Conservation (phyloP, 495 filamentous ascomycete genomes). For the Sordaria brevicollis region DNA sequence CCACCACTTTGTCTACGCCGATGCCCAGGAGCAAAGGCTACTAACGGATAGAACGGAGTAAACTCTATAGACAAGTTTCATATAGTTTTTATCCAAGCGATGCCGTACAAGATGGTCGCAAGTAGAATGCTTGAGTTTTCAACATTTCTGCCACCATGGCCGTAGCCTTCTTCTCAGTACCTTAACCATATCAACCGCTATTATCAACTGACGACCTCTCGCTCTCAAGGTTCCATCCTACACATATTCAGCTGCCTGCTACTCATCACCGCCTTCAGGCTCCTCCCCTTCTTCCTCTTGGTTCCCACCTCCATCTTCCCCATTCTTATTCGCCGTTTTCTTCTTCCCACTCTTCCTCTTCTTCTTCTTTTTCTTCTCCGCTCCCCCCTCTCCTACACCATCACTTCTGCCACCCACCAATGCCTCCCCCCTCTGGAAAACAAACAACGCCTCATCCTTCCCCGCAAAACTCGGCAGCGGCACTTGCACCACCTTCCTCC, state of each 20-base stretch:
- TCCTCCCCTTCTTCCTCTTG: not conserved
- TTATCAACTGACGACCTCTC: too few relatives aligned
- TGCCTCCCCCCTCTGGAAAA: conserved; percentile 29
- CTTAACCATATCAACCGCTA: not conserved
- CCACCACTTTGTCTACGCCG: not conserved
- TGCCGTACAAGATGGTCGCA: not conserved
- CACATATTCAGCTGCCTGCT: not conserved
- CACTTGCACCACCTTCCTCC: conserved; percentile 33
- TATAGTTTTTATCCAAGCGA: not conserved
- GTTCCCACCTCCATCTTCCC: not conserved
- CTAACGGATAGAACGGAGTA: not conserved
- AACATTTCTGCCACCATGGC: not conserved
- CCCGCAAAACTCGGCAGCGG: conserved; percentile 44
- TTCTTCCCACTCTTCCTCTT: not conserved
- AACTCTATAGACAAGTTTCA: not conserved
- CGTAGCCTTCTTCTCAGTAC: not conserved
- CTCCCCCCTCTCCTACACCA: not conserved
- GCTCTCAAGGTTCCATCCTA: not conserved
- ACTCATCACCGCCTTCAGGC: not conserved
- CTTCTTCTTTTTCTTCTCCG: not conserved
- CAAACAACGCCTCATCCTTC: conserved; percentile 45
- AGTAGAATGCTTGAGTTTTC: not conserved
- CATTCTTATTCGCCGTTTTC: not conserved
- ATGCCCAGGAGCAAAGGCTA: not conserved
- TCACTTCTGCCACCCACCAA: not conserved